These are phyloP conservation scores for Stachybotrys elegans DNA, from an alignment of 2,329 filamentous ascomycete species.

Conservation along the genomic window DNA sequence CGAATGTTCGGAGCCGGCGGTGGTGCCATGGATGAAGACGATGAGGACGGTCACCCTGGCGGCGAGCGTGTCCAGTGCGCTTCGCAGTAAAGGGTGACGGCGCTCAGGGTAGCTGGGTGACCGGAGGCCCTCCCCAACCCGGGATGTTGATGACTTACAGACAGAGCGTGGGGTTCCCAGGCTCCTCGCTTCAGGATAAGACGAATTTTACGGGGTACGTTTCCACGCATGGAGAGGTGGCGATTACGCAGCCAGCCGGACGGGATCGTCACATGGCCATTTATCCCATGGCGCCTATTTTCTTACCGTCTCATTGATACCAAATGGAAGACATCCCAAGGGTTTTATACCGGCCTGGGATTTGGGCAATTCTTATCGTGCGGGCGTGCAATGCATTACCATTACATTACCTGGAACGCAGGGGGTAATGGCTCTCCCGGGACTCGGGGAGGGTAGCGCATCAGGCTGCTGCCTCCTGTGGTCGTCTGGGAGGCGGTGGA, in stretches of 20 bases:
- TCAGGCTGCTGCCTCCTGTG: no score
- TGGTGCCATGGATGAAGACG: constrained; percentile 65
- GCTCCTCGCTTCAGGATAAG: no score
- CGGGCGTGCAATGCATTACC: not conserved
- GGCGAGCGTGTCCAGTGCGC: constrained; percentile 82
- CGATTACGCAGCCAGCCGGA: no score
- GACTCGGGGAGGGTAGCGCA: no score
- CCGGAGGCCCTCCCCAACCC: no score
- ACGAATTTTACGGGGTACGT: no score
- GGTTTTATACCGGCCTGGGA: constrained; percentile 4
- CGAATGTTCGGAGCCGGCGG: constrained; percentile 62
- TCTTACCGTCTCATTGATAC: constrained; percentile 14
- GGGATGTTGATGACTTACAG: constrained; percentile 3
- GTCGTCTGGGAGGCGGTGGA: constrained; percentile 16
- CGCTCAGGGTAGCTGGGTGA: no score
- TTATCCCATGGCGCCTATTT: constrained; percentile 8
- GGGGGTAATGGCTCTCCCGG: no score
- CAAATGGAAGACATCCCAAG: constrained; percentile 4
- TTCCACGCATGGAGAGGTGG: no score
- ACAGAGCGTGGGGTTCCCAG: constrained; percentile 4
- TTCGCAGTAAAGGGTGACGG: constrained; percentile 61
- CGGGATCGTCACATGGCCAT: no score
- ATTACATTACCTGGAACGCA: no score
- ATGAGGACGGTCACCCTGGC: constrained; percentile 69
- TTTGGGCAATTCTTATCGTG: constrained; percentile 19